Base-by-base conservation (phyloP, 257 asterid species). In the Petunia axillaris region DNA sequence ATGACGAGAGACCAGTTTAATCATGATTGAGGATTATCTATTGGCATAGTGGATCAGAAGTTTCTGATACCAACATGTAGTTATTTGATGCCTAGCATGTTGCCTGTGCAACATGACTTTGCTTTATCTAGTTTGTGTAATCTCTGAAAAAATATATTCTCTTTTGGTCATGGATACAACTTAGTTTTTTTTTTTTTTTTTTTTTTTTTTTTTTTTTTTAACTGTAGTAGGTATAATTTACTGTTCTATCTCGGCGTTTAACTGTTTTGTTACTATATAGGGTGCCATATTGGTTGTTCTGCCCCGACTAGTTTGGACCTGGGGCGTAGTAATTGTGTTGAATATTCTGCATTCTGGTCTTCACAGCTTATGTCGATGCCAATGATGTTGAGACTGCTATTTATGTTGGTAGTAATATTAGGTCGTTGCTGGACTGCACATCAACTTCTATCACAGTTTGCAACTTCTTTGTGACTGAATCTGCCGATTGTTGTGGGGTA, bases 1-100 rank as follows among this genome's bases (percentile, higher is more conserved):
- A 75, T 88, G 83, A 68, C 85, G 3, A 81, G 88, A 64, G 87
- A 86, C 80, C 90, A 85, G 82, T 85, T 88, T 78, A 89, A 86
- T 82, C 80, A 59, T 79, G 76, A 87, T 39, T 81, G 86, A 1
- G 86, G 82, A 16, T 57, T 84, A 46, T 85, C 85, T 40, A 40
- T 81, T 44, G 85, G 84, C 39, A 65, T 71, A 8, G 84, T 78
- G 54, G 83, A 83, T 75, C 86, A 71, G 35, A 85, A 63, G 84
- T 79, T 71, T 85, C 90, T 59, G 87, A 85, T 66, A 77, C 80
- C 60, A 76, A 53, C 67, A 59, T 86, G 76, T 88, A 76, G 83
- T 64, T 53, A 80, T 80, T 76, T 40, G n/a, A 68, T 36, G 8
- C 3, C 71, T 7, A 71, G 80, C 85, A 8, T 64, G 59, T 64